These are phyloP conservation scores for Pseudogymnoascus sp. DNA, from an alignment of 2,329 filamentous ascomycete species.

Conservation along the genomic window DNA sequence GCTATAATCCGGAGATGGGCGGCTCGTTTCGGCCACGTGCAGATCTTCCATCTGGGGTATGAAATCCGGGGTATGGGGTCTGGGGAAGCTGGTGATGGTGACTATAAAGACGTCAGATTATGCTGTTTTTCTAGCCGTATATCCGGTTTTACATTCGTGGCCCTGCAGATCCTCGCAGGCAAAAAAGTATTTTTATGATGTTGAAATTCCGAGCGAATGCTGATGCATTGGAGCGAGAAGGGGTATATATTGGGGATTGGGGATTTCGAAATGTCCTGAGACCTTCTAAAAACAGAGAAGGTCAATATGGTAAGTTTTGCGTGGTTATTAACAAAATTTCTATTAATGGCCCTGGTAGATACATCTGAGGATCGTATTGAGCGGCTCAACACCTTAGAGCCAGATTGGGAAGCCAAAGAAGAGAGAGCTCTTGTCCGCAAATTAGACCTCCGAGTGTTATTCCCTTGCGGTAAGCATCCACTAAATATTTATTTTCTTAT, in stretches of 20 bases:
- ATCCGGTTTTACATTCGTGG: neutral
- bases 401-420: slow-evolving; percentile 17
- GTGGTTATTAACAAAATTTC: neutral
- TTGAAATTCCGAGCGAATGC: neutral
- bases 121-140: neutral
- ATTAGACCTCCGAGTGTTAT: slow-evolving; percentile 17
- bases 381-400: neutral
- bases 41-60: neutral
- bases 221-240: slow-evolving; percentile 3
- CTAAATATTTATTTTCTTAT: neutral
- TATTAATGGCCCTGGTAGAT: neutral
- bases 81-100: neutral
- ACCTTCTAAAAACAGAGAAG: neutral
- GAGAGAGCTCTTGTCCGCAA: slow-evolving; percentile 18
- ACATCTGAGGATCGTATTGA: slow-evolving; percentile 4
- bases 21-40: neutral
- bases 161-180: neutral
- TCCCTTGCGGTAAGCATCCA: slow-evolving; percentile 7
- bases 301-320: neutral
- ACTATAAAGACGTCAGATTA: neutral
- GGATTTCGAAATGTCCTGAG: neutral
- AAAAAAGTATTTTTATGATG: neutral
- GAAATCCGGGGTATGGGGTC: neutral
- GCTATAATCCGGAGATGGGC: slow-evolving; percentile 8
- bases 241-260: slow-evolving; percentile 10